Evolutionary conservation across 1,284 basidiomycete species (phyloP), one percentile per base, ranked within the genome.

Genomic region (Pisolithus thermaeus): DNA sequence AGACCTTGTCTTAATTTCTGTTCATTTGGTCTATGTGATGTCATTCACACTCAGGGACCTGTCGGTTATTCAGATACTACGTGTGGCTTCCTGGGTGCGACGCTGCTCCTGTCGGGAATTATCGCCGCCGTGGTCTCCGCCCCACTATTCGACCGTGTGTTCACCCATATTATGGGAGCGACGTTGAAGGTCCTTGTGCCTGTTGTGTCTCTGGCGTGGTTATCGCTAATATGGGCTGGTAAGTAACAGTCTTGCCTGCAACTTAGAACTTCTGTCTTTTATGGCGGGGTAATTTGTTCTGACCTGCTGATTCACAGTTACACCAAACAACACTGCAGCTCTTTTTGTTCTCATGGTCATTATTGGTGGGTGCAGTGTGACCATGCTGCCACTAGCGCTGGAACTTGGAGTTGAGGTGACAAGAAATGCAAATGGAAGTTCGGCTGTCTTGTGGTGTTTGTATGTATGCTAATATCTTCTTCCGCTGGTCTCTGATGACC

Each of bases 221-320:
- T 90, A 20, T 78, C 79, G 11, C 68, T 91, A 11, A 83, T 91
- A 38, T 91, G 87, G 87, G 87, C 83, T 45, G 78, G 87, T 87
- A 59, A 25, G 77, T 64, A 42, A 3, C 35, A 2, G 9, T 40
- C 46, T 39, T 25, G 44, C 38, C 8, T 35, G 35, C 41, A 38
- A 7, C 30, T 39, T 11, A 18, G 9, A 42, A 38, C 20, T 12
- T 32, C 46, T 11, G 11, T 42, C 2, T 42, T 14, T 41, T 23
- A 41, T 42, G 12, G 3, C 28, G 8, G n/a, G 22, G 20, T 28
- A 16, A 25, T 36, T 16, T 16, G 12, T 16, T 44, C 36, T 57
- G 43, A 49, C 52, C 32, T 30, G 44, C 25, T 32, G 14, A 12
- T 9, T 27, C 48, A n/a, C 59, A 83, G 88, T 84, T 28, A 77